Conservation (phyloP, 1,284 basidiomycete species). For the Singerocomus rubriflavus region DNA sequence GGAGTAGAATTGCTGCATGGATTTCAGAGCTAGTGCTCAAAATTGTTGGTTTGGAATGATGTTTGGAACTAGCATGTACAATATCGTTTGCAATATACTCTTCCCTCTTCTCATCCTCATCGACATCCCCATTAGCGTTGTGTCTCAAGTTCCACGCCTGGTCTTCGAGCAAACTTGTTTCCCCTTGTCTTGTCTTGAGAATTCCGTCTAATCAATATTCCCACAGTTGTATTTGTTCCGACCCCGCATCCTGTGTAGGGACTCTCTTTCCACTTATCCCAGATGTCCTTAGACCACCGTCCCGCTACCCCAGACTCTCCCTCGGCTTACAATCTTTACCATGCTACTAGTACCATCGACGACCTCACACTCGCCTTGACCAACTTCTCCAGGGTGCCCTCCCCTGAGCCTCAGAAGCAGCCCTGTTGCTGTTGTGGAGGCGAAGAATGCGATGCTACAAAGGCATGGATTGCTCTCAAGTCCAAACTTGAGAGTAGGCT, state of each 20-base stretch:
- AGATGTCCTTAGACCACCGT: slow-evolving; percentile 21
- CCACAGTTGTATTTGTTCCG: slow-evolving; percentile 14
- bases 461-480: slow-evolving; percentile 64
- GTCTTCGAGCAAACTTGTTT: no score
- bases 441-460: slow-evolving; percentile 61
- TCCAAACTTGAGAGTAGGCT: slow-evolving; percentile 71
- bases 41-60: slow-evolving; percentile 45
- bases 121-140: no score
- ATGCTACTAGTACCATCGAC: slow-evolving; percentile 68
- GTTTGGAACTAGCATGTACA: slow-evolving; percentile 17
- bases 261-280: background rate
- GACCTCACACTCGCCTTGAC: slow-evolving; percentile 69
- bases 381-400: slow-evolving; percentile 65
- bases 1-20: slow-evolving; percentile 68
- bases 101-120: background rate
- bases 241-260: slow-evolving; percentile 9
- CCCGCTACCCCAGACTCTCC: slow-evolving; percentile 56
- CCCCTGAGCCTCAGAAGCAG: slow-evolving; percentile 55
- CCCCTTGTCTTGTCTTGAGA: no score
- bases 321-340: slow-evolving; percentile 53
- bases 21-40: slow-evolving; percentile 62
- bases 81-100: slow-evolving; percentile 19
- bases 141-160: no score
- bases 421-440: slow-evolving; percentile 64
- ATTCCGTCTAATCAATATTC: no score